These are phyloP conservation scores for Staphylotrichum longicolle DNA, from an alignment of 495 filamentous ascomycete species.

Conservation along the genomic window DNA sequence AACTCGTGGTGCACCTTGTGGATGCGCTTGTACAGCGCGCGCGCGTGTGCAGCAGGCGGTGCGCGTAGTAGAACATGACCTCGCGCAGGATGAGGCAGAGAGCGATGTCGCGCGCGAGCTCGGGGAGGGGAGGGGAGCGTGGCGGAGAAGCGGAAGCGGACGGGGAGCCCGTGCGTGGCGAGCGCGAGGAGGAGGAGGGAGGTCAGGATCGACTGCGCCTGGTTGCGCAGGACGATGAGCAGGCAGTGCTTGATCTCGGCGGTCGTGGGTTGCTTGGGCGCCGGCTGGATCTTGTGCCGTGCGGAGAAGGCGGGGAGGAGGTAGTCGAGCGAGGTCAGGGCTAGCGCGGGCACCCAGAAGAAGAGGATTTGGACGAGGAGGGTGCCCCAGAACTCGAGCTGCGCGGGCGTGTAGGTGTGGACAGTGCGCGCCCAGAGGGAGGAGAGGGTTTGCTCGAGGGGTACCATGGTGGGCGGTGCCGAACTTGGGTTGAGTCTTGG, in stretches of 20 bases:
- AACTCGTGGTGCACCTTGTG: conserved; percentile 60
- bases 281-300: conserved; percentile 56
- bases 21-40: conserved; percentile 46
- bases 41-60: conserved; percentile 55
- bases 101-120: conserved; percentile 45
- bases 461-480: background rate
- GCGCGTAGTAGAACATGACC: conserved; percentile 54
- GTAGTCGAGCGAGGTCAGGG: conserved; percentile 45
- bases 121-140: conserved; percentile 34
- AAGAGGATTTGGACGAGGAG: conserved; percentile 45
- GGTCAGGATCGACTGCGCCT: conserved; percentile 42
- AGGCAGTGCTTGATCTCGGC: conserved; percentile 48
- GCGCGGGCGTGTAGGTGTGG: conserved; percentile 18
- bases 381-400: conserved; percentile 46
- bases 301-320: conserved; percentile 48
- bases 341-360: conserved; percentile 52
- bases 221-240: conserved; percentile 46
- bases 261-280: conserved; percentile 48
- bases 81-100: conserved; percentile 51
- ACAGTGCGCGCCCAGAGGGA: conserved; percentile 26
- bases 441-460: conserved; percentile 5
- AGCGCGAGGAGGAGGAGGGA: conserved; percentile 36
- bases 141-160: conserved; percentile 40
- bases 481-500: no score
- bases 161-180: conserved; percentile 19